Conservation (phyloP, 768 basidiomycete genomes). For the Mycena olivaceomarginata region DNA sequence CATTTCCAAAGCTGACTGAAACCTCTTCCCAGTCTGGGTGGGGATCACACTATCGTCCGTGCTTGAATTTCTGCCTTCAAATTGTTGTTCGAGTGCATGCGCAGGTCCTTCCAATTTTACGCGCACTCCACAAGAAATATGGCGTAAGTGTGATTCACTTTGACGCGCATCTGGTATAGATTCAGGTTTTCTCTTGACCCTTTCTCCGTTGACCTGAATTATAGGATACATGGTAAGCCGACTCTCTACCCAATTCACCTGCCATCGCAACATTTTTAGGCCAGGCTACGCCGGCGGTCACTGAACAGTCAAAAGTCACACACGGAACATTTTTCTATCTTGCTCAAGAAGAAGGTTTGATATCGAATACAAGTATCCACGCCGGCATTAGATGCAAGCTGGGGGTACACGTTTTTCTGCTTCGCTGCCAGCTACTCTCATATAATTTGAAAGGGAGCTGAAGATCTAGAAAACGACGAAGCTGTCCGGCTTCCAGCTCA, state of each 20-base stretch:
- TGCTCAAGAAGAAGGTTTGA: constrained; percentile 85
- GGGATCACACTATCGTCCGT: constrained; percentile 90
- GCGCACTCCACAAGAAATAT: constrained; percentile 86
- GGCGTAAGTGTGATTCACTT: constrained; percentile 91
- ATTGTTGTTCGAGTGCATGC: constrained; percentile 46
- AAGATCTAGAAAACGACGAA: constrained; percentile 81
- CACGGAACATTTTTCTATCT: constrained; percentile 93
- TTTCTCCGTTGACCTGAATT: constrained; percentile 47
- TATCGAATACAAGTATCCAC: constrained; percentile 87
- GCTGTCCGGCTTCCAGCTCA: constrained; percentile 85
- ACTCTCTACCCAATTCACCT: not conserved
- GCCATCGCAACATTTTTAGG: constrained; percentile 58
- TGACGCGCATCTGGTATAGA: constrained; percentile 75
- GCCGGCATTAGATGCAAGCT: constrained; percentile 92
- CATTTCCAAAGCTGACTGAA: constrained; percentile 14
- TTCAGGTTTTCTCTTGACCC: constrained; percentile 68
- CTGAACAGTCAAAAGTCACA: constrained; percentile 80
- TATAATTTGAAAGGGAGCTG: constrained; percentile 68
- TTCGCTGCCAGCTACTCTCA: constrained; percentile 49
- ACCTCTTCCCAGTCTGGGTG: constrained; percentile 72
- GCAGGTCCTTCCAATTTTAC: constrained; percentile 87
- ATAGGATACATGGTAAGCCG: constrained; percentile 69
- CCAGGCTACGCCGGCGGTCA: constrained; percentile 72
- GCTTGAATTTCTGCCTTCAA: constrained; percentile 56
- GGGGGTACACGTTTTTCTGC: constrained; percentile 47